A percentile compares a stretch with the other conserved stretches of the same genome.
Evolutionary conservation across 2,329 filamentous ascomycete genomes (phyloP).

Genomic region (Exophiala phaeomuriformis): DNA sequence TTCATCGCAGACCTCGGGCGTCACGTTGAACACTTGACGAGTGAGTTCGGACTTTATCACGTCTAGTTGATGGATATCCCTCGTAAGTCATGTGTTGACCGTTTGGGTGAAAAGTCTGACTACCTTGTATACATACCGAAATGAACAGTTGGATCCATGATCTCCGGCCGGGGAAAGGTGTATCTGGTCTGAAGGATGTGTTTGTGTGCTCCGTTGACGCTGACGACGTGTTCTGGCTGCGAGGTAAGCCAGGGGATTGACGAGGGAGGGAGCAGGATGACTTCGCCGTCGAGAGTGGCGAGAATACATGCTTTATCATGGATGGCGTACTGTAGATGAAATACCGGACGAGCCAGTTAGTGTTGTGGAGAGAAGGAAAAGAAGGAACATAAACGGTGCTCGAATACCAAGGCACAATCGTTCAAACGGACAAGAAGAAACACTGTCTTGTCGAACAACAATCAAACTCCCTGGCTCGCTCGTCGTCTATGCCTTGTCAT

Average conservation of each 20-base stretch:
- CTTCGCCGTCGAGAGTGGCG: slow-evolving; percentile 8
- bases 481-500: no score
- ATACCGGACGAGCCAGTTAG: background rate
- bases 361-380: background rate
- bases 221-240: slow-evolving; percentile 38
- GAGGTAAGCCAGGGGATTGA: slow-evolving; percentile 38
- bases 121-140: slow-evolving; percentile 1
- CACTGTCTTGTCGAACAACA: no score
- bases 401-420: no score
- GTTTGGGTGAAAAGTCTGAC: no score
- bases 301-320: slow-evolving; percentile 7
- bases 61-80: background rate
- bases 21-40: slow-evolving; percentile 37
- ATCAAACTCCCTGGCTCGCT: no score
- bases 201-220: slow-evolving; percentile 32
- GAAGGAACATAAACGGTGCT: no score
- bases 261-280: slow-evolving; percentile 32
- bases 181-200: slow-evolving; percentile 36
- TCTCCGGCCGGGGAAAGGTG: slow-evolving; percentile 32
- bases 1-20: slow-evolving; percentile 36
- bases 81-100: background rate
- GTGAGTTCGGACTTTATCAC: slow-evolving; percentile 17
- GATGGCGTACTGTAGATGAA: slow-evolving; percentile 5
- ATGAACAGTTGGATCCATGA: slow-evolving; percentile 27
- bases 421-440: no score